Percentiles rank a stretch among this genome's conserved stretches.
phyloP scores from a whole-genome alignment of 2,329 filamentous ascomycete species.

The Fusarium sp. region DNA sequence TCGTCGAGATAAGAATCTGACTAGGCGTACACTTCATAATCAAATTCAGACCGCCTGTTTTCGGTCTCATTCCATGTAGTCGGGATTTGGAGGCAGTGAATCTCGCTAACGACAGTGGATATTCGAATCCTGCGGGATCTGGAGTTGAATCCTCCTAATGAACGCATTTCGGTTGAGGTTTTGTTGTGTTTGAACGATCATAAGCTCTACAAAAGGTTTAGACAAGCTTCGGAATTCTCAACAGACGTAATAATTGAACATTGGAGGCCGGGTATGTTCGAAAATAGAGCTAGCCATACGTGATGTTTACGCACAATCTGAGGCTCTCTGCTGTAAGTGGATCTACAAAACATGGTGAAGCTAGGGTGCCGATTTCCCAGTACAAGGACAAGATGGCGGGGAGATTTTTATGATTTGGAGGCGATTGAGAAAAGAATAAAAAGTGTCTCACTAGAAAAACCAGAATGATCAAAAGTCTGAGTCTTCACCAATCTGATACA shows the following conservation, averaged over 20 bases:
- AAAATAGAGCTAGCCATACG: conserved; percentile 10
- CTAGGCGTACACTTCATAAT: neutral
- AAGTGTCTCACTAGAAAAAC: neutral
- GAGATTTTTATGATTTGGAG: neutral
- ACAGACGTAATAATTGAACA: neutral
- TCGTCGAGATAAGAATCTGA: neutral
- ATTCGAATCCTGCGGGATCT: neutral
- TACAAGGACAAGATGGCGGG: conserved; percentile 4
- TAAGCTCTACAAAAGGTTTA: neutral
- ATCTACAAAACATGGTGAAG: conserved; percentile 5
- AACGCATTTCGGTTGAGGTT: neutral
- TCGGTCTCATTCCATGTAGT: neutral
- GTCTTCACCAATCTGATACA: neutral
- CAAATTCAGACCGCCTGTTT: neutral
- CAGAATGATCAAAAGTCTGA: neutral
- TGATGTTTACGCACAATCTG: conserved; percentile 5
- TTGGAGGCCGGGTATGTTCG: neutral
- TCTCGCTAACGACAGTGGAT: conserved; percentile 10
- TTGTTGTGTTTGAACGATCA: neutral
- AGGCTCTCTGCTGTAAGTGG: conserved; percentile 27
- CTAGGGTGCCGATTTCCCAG: neutral
- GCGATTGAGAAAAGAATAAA: neutral
- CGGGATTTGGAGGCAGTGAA: neutral
- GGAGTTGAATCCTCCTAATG: neutral
- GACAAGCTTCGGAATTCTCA: neutral